Percentiles rank a stretch among this genome's conserved stretches.
Conservation (phyloP, 345 rosid species). For the Eucalyptus pauciflora region DNA sequence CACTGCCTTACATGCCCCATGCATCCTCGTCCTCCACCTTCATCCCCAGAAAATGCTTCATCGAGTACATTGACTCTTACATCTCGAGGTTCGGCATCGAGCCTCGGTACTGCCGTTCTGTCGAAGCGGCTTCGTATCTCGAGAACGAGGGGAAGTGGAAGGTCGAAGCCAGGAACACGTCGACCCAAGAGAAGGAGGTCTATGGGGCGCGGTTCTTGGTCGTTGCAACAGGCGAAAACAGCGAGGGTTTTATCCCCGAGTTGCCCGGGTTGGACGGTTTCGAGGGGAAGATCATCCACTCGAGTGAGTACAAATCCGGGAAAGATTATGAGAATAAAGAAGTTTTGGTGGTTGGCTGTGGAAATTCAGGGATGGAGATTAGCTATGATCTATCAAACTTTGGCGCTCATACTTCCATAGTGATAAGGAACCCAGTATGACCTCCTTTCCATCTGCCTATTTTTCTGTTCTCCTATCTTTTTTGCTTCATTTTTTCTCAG, state of each 20-base stretch:
- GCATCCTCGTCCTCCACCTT: background rate
- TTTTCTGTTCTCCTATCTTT: background rate
- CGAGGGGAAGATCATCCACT: background rate
- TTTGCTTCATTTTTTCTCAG: background rate
- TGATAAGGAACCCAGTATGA: background rate
- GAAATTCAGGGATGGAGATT: constrained; percentile 19
- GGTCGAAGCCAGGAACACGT: background rate
- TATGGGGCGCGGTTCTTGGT: constrained; percentile 1
- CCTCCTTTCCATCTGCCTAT: background rate
- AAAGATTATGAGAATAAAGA: background rate
- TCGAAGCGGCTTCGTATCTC: background rate
- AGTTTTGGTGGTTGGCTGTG: constrained; percentile 9
- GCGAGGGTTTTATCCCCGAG: background rate
- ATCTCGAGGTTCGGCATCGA: background rate
- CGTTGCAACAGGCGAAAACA: constrained; percentile 6
- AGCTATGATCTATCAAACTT: constrained; percentile 2
- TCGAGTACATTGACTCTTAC: constrained; percentile 1
- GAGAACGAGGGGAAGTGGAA: background rate
- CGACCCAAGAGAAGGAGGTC: background rate
- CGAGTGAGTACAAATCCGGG: background rate
- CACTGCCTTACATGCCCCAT: constrained; percentile 4
- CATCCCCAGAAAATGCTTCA: background rate
- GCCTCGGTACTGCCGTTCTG: background rate
- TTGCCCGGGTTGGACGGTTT: background rate
- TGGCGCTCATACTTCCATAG: background rate